Conservation (phyloP, 2,329 filamentous ascomycete genomes). For the Paracamarosporium sp. region DNA sequence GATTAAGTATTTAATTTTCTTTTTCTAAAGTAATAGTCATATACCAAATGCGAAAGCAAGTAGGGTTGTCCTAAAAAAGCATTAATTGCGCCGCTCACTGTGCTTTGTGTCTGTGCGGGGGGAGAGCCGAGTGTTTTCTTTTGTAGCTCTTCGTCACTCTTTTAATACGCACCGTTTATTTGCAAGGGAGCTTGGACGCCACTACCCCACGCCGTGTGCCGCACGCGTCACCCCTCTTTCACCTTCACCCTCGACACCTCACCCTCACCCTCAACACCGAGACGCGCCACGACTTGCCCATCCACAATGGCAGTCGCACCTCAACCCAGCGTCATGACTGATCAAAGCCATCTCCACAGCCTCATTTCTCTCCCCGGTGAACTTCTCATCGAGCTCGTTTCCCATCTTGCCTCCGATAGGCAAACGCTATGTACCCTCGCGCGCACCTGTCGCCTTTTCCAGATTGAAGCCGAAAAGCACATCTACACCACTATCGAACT, state of each 20-base stretch:
- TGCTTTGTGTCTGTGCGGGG: too few species aligned
- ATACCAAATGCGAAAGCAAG: too few species aligned
- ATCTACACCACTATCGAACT: constrained; percentile 41
- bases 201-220: neutral
- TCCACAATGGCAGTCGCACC: neutral
- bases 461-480: constrained; percentile 38
- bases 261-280: neutral
- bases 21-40: too few species aligned
- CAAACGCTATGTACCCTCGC: constrained; percentile 34
- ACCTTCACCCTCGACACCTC: neutral
- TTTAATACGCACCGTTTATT: too few species aligned
- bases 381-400: constrained; percentile 36
- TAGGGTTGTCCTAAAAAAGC: too few species aligned
- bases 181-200: too few species aligned
- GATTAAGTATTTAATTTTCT: too few species aligned
- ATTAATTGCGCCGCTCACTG: too few species aligned
- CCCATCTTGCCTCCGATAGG: constrained; percentile 32
- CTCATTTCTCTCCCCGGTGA: constrained; percentile 31
- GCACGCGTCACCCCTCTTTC: neutral
- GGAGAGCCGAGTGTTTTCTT: too few species aligned
- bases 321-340: neutral
- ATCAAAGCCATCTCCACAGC: neutral
- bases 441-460: constrained; percentile 35
- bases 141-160: neutral
- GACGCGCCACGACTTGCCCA: neutral